Evolutionary conservation across 208 protist species (phyloP).

Genomic region (Acanthamoeba rhysodes): DNA sequence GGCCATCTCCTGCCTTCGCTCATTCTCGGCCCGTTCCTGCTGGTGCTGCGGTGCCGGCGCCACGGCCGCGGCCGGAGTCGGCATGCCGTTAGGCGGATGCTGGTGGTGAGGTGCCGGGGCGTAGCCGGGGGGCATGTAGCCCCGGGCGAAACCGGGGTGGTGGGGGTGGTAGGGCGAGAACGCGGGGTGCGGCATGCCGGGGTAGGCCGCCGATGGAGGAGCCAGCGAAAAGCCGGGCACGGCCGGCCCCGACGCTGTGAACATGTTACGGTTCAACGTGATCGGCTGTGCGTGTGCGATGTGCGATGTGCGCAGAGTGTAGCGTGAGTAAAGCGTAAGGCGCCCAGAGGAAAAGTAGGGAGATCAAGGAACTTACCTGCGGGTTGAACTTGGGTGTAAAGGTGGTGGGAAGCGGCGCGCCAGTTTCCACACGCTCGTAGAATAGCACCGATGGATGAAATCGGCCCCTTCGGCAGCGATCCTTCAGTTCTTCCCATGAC

Average conservation of each 20-base stretch:
- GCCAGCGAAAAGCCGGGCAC: neutral
- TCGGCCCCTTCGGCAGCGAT: neutral
- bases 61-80: too few relatives aligned
- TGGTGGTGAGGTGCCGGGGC: neutral
- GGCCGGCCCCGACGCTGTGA: neutral
- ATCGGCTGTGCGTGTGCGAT: neutral
- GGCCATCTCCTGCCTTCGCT: neutral
- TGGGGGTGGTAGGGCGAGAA: neutral
- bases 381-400: neutral
- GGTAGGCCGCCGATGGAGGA: neutral
- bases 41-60: neutral
- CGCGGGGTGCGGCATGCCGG: too few relatives aligned
- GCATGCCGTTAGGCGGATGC: neutral
- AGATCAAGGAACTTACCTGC: neutral
- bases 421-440: neutral
- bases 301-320: neutral
- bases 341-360: neutral
- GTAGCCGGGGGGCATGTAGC: neutral
- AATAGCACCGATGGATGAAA: slow-evolving; percentile 15
- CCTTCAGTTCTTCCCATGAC: neutral
- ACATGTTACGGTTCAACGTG: neutral
- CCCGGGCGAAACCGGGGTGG: neutral
- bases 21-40: neutral
- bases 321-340: neutral
- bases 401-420: neutral